A percentile compares a stretch with the other conserved stretches of the same genome.
Evolutionary conservation across 163 green algal genomes (phyloP).

Genomic region (Chloromonas sp.): DNA sequence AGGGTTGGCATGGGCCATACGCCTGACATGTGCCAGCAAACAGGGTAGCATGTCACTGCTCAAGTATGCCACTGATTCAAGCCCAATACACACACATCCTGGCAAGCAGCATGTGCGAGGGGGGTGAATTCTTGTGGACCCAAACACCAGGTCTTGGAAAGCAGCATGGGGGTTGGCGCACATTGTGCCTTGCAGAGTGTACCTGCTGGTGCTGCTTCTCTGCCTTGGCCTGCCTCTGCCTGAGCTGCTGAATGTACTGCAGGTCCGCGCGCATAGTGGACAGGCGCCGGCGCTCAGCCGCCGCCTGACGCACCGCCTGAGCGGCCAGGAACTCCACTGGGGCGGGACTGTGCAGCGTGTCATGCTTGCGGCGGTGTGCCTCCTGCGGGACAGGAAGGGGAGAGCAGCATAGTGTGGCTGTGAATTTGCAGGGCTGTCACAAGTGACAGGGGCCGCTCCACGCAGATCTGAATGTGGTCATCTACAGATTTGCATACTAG

Average conservation of each 20-base stretch:
- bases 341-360: neutral
- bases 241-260: neutral
- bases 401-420: no score
- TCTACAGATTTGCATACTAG: neutral
- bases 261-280: neutral
- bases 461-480: no score
- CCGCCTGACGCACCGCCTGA: neutral
- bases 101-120: no score
- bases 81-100: neutral
- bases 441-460: no score
- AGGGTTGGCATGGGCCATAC: neutral
- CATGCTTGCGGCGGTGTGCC: neutral
- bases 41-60: neutral
- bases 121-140: no score
- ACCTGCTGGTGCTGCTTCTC: neutral
- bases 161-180: no score
- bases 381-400: neutral
- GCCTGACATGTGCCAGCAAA: neutral
- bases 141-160: no score
- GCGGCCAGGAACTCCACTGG: neutral
- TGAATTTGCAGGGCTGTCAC: no score
- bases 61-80: neutral
- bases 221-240: neutral
- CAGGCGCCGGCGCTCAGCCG: neutral
- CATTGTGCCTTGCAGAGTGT: neutral